A percentile compares a stretch with the other conserved stretches of the same genome.
Conservation (phyloP, 2,329 filamentous ascomycete genomes). For the Colletotrichum somersetense region DNA sequence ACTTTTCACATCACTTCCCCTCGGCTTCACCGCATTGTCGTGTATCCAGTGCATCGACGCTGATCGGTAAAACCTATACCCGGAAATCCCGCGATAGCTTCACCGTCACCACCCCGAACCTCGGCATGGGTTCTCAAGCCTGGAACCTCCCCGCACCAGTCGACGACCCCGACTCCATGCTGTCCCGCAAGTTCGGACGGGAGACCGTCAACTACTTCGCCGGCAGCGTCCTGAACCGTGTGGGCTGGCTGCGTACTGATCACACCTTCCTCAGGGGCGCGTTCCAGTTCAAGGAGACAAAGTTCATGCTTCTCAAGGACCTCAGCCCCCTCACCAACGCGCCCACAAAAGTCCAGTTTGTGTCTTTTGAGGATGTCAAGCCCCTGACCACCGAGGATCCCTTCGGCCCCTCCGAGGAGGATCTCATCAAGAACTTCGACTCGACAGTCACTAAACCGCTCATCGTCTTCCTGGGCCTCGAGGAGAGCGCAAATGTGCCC, state of each 20-base stretch:
- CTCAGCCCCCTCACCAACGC: conserved; percentile 76
- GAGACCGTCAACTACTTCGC: conserved; percentile 89
- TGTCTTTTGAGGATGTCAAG: conserved; percentile 76
- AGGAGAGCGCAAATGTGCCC: conserved; percentile 68
- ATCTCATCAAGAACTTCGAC: conserved; percentile 79
- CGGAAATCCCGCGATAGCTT: conserved; percentile 35
- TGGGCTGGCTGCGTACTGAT: conserved; percentile 82
- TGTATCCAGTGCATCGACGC: not conserved
- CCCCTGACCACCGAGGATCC: conserved; percentile 78
- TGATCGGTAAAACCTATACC: not conserved
- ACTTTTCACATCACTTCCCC: not conserved
- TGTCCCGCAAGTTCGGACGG: conserved; percentile 81
- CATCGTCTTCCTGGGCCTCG: conserved; percentile 86
- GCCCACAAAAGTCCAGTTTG: conserved; percentile 72
- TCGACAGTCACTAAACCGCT: conserved; percentile 76
- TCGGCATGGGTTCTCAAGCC: conserved; percentile 40
- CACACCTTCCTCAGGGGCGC: conserved; percentile 77
- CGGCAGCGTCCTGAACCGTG: conserved; percentile 80
- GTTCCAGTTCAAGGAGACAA: conserved; percentile 72
- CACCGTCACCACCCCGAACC: conserved; percentile 20
- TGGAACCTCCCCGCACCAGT: conserved; percentile 60
- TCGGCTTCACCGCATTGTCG: not conserved
- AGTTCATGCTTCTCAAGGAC: conserved; percentile 83
- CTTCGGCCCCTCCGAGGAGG: conserved; percentile 78
- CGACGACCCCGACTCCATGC: conserved; percentile 70